Conservation (phyloP, 1,284 basidiomycete species). For the Earliella scabrosa region DNA sequence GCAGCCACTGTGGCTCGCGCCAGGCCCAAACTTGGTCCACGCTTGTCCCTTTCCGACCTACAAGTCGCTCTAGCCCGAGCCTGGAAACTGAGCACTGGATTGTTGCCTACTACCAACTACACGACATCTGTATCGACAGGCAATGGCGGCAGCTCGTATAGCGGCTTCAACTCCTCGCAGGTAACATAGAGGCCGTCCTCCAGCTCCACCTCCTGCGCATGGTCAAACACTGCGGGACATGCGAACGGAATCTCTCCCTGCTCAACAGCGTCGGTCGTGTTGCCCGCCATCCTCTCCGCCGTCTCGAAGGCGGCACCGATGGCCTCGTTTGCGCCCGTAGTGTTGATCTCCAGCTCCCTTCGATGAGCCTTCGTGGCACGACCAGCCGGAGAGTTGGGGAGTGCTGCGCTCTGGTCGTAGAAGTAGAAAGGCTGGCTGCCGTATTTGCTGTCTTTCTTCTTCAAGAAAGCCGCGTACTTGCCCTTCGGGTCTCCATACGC, state of each 20-base stretch:
- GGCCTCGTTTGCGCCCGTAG: too few relatives aligned
- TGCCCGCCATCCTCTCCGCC: too few relatives aligned
- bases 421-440: conserved; percentile 51
- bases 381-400: conserved; percentile 36
- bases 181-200: conserved; percentile 53
- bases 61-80: background rate
- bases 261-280: background rate
- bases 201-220: conserved; percentile 43
- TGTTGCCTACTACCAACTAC: background rate
- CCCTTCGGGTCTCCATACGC: conserved; percentile 61
- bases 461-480: conserved; percentile 52
- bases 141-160: conserved; percentile 35
- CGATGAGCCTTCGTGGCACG: too few relatives aligned
- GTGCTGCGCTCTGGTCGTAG: conserved; percentile 48
- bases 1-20: conserved; percentile 1
- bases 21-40: background rate
- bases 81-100: background rate
- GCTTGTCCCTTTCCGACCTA: too few relatives aligned
- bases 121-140: background rate
- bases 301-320: too few relatives aligned
- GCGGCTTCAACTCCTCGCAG: conserved; percentile 48
- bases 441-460: conserved; percentile 47
- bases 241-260: conserved; percentile 35
- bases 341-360: too few relatives aligned
- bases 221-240: conserved; percentile 48